Evolutionary conservation across 495 filamentous ascomycete species (phyloP), one percentile per base, ranked within the genome.

Genomic region (Peziza echinospora): DNA sequence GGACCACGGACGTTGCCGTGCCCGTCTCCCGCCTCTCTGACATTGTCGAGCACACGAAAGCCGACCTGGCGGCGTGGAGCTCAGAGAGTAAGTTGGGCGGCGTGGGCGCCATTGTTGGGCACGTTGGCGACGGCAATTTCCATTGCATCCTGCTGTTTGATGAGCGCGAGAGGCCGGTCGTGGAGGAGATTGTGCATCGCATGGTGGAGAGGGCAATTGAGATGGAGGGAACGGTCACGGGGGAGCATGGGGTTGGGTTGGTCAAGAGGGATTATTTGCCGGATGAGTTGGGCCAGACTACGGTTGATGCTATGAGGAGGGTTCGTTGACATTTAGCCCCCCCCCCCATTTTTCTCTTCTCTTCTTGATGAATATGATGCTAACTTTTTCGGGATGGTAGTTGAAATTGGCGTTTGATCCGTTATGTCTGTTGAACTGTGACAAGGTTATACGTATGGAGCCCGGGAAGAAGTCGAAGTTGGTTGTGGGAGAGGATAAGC

Each of bases 91-190:
- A 62, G 54, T 72, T 70, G 45, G 82, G 81, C 16, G 58, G 86
- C 49, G 68, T 75, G 21, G 78, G 72, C 25, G 70, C 74, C 16
- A 86, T 86, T 58, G 78, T 87, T 9, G 82, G 81, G 5, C 81
- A 86, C 59, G 82, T 84, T 8, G 81, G 81, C 0, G 81, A 86
- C 61, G 81, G 81, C 7, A 89, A 89, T 57, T 87, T 89, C 49
- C 82, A 89, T 52, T 70, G 78, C 3, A 84, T 87, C 44, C 51
- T 87, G 23, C 56, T 86, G 21, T 85, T 82, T 55, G 71, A 79
- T 4, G 25, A 51, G 30, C 62, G 65, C 22, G 73, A 85, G 60
- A 65, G 75, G 43, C 64, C 64, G 49, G 64, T 68, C 25, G 78
- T 75, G 3, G 77, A 82, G 56, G 71, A 67, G n/a, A 59, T 84